Evolutionary conservation across 2,329 filamentous ascomycete genomes (phyloP).

Genomic region (Cytospora mali): DNA sequence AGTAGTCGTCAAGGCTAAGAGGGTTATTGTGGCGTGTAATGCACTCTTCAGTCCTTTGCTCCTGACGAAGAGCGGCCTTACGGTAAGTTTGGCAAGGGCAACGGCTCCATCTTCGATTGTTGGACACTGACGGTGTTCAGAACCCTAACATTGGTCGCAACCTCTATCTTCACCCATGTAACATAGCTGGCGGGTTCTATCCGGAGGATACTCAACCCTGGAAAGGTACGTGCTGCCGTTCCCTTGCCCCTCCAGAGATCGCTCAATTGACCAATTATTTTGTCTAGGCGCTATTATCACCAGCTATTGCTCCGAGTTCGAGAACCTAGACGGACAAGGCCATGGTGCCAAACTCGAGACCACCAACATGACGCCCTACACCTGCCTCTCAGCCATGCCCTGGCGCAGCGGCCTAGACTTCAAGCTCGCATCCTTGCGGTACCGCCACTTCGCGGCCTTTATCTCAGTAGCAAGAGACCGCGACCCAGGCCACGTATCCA

Average conservation of each 20-base stretch:
- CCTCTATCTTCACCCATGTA: constrained; percentile 75
- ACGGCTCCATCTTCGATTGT: too few species aligned
- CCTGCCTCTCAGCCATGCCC: constrained; percentile 63
- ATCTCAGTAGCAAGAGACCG: constrained; percentile 77
- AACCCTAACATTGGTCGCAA: constrained; percentile 79
- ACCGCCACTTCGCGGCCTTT: constrained; percentile 70
- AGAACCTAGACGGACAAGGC: constrained; percentile 77
- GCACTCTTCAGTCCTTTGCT: constrained; percentile 77
- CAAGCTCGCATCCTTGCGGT: constrained; percentile 71
- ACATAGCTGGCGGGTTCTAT: constrained; percentile 60
- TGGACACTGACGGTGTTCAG: constrained; percentile 35
- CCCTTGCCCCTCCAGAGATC: background rate
- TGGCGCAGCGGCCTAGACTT: constrained; percentile 71
- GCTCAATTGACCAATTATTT: constrained; percentile 2
- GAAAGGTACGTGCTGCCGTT: constrained; percentile 49
- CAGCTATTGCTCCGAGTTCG: constrained; percentile 72
- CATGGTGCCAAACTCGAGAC: constrained; percentile 84
- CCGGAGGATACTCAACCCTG: constrained; percentile 70
- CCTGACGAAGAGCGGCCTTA: constrained; percentile 75
- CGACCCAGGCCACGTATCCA: constrained; percentile 73
- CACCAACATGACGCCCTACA: constrained; percentile 70
- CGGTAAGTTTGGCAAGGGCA: constrained; percentile 43
- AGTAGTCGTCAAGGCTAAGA: constrained; percentile 75
- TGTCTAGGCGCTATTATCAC: constrained; percentile 75
- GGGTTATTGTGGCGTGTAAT: constrained; percentile 77